Percentiles rank a stretch among this genome's conserved stretches.
These are phyloP conservation scores for Lumnitzera racemosa DNA, from an alignment of 345 rosid genomes.

Conservation along the genomic window DNA sequence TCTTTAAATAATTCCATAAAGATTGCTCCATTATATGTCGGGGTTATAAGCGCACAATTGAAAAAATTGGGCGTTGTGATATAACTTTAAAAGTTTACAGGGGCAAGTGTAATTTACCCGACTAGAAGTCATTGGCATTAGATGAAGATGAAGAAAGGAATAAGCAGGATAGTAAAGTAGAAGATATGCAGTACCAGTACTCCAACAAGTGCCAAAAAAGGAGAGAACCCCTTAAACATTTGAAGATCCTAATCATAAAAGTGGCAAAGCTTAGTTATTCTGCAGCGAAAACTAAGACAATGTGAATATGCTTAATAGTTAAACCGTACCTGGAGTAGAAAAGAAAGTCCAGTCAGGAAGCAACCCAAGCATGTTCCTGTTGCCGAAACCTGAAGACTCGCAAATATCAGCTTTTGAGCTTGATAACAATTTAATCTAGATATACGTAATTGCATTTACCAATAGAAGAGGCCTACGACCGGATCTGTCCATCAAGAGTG, in stretches of 20 bases:
- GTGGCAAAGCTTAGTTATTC: background rate
- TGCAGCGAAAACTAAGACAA: no score
- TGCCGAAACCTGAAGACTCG: constrained; percentile 58
- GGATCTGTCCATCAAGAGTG: constrained; percentile 53
- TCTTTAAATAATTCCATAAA: no score
- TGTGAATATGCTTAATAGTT: background rate
- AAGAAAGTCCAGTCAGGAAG: constrained; percentile 47
- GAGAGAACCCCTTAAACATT: constrained; percentile 29
- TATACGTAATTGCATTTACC: constrained; percentile 26
- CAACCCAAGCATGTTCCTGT: constrained; percentile 80
- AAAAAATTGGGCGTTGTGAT: no score
- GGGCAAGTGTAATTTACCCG: no score
- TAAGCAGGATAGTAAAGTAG: background rate
- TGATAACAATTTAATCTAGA: background rate
- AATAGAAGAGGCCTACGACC: constrained; percentile 71
- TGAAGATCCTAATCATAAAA: constrained; percentile 34
- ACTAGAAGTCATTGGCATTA: no score
- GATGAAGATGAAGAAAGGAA: background rate
- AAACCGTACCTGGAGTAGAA: constrained; percentile 37
- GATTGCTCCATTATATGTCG: no score
- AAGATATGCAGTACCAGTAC: constrained; percentile 32
- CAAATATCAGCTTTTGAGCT: background rate
- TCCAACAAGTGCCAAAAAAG: constrained; percentile 43
- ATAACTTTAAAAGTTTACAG: no score
- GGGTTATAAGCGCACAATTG: no score